Evolutionary conservation across 495 filamentous ascomycete genomes (phyloP).

Genomic region (Tricharina praecox): DNA sequence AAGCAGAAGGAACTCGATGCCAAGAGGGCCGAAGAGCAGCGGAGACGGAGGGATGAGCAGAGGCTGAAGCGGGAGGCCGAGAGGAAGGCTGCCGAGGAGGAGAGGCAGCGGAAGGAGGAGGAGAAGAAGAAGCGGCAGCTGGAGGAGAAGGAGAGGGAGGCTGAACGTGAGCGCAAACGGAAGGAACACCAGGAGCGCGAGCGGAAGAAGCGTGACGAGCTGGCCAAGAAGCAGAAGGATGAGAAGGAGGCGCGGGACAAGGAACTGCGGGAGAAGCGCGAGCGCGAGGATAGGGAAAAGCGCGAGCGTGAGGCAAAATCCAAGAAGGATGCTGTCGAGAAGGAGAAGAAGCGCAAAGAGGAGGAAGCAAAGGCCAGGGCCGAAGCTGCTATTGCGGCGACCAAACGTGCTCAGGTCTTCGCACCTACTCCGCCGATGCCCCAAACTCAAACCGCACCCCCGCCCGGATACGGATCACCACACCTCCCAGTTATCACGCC

Average conservation of each 20-base stretch:
- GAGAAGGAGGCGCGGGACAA: conserved; percentile 57
- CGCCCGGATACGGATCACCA: conserved; percentile 48
- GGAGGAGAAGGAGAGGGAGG: conserved; percentile 62
- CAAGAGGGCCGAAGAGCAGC: conserved; percentile 64
- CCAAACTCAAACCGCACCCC: conserved; percentile 2
- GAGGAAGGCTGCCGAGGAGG: conserved; percentile 83
- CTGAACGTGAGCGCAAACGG: conserved; percentile 55
- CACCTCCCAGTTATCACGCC: conserved; percentile 63
- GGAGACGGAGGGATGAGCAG: conserved; percentile 67
- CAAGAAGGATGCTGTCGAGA: conserved; percentile 50
- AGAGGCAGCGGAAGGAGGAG: conserved; percentile 79
- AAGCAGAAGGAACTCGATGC: conserved; percentile 57
- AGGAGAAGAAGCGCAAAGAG: conserved; percentile 48
- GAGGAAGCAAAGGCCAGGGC: conserved; percentile 37
- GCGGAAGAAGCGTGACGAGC: conserved; percentile 53
- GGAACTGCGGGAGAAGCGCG: conserved; percentile 55
- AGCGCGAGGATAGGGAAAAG: conserved; percentile 58
- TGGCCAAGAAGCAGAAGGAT: conserved; percentile 40
- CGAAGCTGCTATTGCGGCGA: conserved; percentile 32
- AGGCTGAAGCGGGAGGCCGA: conserved; percentile 73
- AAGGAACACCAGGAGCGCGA: conserved; percentile 74
- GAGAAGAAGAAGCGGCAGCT: conserved; percentile 81
- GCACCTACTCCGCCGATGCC: conserved; percentile 30
- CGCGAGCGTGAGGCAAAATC: conserved; percentile 40
- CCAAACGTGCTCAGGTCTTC: conserved; percentile 33